A percentile compares a stretch with the other conserved stretches of the same genome.
Evolutionary conservation across 768 basidiomycete genomes (phyloP).

Genomic region (Suillus bovinus): DNA sequence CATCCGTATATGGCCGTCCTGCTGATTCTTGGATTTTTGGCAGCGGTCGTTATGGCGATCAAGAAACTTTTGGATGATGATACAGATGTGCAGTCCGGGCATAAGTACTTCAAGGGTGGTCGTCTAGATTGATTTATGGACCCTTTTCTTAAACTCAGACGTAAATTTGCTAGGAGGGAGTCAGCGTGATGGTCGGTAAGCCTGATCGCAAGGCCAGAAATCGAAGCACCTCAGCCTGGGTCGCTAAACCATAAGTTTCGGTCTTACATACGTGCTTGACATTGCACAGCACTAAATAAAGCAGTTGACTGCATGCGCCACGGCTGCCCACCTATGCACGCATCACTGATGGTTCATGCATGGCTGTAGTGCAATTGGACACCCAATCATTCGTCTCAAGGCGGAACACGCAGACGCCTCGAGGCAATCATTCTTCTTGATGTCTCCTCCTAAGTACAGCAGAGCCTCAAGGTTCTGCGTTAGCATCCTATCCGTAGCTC

Average conservation of each 20-base stretch:
- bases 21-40: conserved; percentile 14
- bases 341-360: background rate
- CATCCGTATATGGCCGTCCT: conserved; percentile 24
- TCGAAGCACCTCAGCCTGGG: background rate
- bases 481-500: background rate
- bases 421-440: background rate
- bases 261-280: background rate
- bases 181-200: background rate
- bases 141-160: background rate
- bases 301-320: background rate
- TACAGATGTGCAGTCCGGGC: conserved; percentile 15
- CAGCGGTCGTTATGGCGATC: conserved; percentile 15
- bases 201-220: background rate
- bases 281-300: background rate
- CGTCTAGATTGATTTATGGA: conserved; percentile 24
- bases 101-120: conserved; percentile 20
- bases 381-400: background rate
- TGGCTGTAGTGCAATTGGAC: background rate
- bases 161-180: background rate
- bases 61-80: conserved; percentile 20
- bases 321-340: background rate
- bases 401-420: background rate
- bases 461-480: background rate
- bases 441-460: background rate
- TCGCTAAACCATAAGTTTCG: background rate